Evolutionary conservation across 345 rosid genomes (phyloP).

Genomic region (Pistacia vera): DNA sequence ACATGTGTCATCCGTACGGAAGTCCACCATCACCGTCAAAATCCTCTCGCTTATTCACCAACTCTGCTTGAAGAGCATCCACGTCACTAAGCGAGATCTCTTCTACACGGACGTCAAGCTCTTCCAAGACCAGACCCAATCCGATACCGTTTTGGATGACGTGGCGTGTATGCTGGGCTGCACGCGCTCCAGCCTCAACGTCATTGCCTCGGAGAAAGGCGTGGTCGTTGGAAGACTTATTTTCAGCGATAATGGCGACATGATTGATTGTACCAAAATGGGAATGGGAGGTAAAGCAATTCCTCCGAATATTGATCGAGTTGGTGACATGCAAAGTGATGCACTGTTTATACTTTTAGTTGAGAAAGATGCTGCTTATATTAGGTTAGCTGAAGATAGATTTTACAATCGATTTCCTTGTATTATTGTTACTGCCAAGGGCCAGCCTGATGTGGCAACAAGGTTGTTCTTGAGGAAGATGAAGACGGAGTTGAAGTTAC

Average conservation of each 20-base stretch:
- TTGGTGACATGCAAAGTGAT: constrained; percentile 94
- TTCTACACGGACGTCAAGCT: constrained; percentile 98
- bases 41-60: constrained; percentile 93
- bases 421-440: constrained; percentile 91
- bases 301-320: constrained; percentile 92
- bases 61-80: constrained; percentile 78
- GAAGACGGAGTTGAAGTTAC: constrained; percentile 91
- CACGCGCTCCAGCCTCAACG: constrained; percentile 92
- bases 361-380: constrained; percentile 96
- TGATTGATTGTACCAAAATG: constrained; percentile 98
- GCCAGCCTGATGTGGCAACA: constrained; percentile 97
- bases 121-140: constrained; percentile 97
- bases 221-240: constrained; percentile 92
- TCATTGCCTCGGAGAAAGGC: constrained; percentile 90
- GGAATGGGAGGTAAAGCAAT: constrained; percentile 99
- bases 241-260: constrained; percentile 95
- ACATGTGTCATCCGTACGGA: constrained; percentile 79
- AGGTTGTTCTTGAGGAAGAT: constrained; percentile 92
- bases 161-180: constrained; percentile 96
- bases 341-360: constrained; percentile 84
- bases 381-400: constrained; percentile 90
- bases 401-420: constrained; percentile 95
- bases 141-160: constrained; percentile 84
- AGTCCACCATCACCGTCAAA: constrained; percentile 79
- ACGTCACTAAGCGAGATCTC: constrained; percentile 97